These are phyloP conservation scores for Mycena galopus DNA, from an alignment of 768 basidiomycete genomes.

Conservation along the genomic window DNA sequence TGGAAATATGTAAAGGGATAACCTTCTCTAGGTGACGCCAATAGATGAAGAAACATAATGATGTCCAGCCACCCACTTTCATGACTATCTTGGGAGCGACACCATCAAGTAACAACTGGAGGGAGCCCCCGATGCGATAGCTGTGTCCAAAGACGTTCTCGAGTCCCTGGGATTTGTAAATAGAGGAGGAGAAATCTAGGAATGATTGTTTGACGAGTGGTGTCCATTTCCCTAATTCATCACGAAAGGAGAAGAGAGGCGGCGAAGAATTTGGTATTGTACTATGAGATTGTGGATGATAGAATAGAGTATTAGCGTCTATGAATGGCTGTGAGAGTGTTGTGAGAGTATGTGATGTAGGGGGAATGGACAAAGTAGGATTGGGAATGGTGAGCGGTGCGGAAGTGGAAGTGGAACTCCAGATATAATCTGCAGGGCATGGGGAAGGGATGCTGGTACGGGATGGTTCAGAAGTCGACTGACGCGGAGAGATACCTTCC, in stretches of 20 bases:
- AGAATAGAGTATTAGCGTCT: constrained; percentile 5
- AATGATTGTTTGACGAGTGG: background rate
- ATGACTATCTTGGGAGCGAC: constrained; percentile 15
- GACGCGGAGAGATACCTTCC: too few relatives aligned
- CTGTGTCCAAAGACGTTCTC: too few relatives aligned
- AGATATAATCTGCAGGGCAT: too few relatives aligned
- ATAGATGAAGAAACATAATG: constrained; percentile 19
- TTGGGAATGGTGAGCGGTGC: background rate
- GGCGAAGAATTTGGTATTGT: background rate
- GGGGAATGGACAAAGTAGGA: background rate
- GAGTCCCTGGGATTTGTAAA: too few relatives aligned
- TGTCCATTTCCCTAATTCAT: background rate
- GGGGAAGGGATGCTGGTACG: too few relatives aligned
- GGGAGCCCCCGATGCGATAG: constrained; percentile 26
- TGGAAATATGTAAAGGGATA: background rate
- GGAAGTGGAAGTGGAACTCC: too few relatives aligned
- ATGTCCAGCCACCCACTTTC: background rate
- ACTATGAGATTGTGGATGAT: background rate
- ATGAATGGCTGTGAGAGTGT: background rate
- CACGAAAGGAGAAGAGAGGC: constrained; percentile 10
- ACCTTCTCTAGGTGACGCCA: constrained; percentile 17
- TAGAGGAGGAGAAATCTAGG: too few relatives aligned
- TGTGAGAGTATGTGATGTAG: too few relatives aligned
- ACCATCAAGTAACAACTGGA: constrained; percentile 6
- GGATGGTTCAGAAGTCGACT: too few relatives aligned